Conservation (phyloP, 2,329 filamentous ascomycete genomes). For the Stemphylium vesicarium region DNA sequence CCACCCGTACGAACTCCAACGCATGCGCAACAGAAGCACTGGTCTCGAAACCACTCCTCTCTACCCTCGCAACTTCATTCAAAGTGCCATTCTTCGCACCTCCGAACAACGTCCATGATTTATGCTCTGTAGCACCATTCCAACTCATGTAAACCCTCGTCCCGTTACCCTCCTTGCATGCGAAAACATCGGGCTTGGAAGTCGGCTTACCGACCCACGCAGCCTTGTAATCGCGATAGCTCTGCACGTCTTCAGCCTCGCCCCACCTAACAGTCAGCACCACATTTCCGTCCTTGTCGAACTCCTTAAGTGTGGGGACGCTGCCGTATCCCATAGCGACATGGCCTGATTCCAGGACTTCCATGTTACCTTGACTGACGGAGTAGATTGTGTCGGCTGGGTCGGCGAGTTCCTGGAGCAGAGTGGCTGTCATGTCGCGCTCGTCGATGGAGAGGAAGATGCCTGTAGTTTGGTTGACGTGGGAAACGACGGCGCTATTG, state of each 20-base stretch:
- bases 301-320: slow-evolving; percentile 10
- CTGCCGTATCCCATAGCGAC: slow-evolving; percentile 12
- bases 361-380: slow-evolving; percentile 5
- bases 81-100: neutral
- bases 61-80: neutral
- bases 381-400: neutral
- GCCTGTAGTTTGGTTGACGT: neutral
- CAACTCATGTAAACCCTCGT: slow-evolving; percentile 19
- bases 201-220: slow-evolving; percentile 15
- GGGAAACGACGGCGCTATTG: slow-evolving; percentile 1
- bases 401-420: slow-evolving; percentile 4
- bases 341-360: slow-evolving; percentile 4
- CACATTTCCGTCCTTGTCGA: slow-evolving; percentile 5
- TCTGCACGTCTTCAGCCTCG: slow-evolving; percentile 6
- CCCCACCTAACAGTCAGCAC: slow-evolving; percentile 12
- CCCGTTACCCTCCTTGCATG: slow-evolving; percentile 1
- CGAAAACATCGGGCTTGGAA: slow-evolving; percentile 7
- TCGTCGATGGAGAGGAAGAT: slow-evolving; percentile 11
- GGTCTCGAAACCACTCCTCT: slow-evolving; percentile 3
- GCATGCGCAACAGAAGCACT: neutral
- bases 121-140: slow-evolving; percentile 16
- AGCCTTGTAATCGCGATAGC: slow-evolving; percentile 13
- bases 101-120: slow-evolving; percentile 6
- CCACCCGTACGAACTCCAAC: neutral
- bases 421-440: slow-evolving; percentile 6